Evolutionary conservation across 2,329 filamentous ascomycete genomes (phyloP), one percentile per base, ranked within the genome.

Genomic region (Calonectria hongkongensis): DNA sequence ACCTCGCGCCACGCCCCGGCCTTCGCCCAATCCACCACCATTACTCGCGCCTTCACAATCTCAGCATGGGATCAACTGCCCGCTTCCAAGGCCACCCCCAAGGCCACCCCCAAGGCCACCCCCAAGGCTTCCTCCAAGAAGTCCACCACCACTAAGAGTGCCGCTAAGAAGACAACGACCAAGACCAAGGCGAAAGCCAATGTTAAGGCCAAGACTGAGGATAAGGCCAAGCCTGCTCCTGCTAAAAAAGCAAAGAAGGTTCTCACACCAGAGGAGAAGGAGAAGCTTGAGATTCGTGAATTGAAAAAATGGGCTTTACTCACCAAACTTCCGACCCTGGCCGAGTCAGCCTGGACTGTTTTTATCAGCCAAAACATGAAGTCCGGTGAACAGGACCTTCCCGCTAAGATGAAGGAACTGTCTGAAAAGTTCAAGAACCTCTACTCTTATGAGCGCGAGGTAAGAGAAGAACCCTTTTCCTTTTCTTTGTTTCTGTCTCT

Each of bases 281-380:
- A 77, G 21, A 82, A 81, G 74, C 50, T 79, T 13, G 75, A 82
- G 70, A 74, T 84, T 62, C 77, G 71, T 56, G 77, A 83, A 71
- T 79, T 88, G 74, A 87, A 83, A 82, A 81, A 83, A 78, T 78
- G 74, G 74, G 85, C 87, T 9, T 78, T 90, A 66, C 79, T 87
- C 54, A 78, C 81, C 25, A 84, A 86, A 65, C 85, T 86, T 13
- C 81, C 81, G 68, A 18, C 3, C 25, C 78, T 84, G 66, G 81
- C 86, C 10, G 51, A 72, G 2, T 76, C 60, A 1, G 21, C 81
- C 16, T 89, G 86, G 86, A 18, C 63, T 1, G 56, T 88, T n/a
- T 89, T 79, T 69, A 8, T 86, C 1, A 3, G 69, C 3, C 79
- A 87, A 68, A 83, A 84, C 64, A 75, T 81, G 39, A 39, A 66